These are phyloP conservation scores for Pholiota microspora DNA, from an alignment of 768 basidiomycete genomes.

Conservation along the genomic window DNA sequence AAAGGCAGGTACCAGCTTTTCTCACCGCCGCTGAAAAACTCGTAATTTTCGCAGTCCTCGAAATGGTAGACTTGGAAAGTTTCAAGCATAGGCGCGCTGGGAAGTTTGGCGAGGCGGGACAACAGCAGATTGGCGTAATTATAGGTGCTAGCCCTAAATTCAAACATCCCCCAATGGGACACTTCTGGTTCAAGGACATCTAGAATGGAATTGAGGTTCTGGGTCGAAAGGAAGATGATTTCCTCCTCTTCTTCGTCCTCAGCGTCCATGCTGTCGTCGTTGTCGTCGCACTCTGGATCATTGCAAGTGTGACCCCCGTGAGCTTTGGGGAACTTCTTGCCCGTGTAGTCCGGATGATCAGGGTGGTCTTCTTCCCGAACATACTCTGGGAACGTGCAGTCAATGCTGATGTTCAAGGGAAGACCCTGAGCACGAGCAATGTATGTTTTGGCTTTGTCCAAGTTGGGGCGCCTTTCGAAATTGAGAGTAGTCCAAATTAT, in stretches of 20 bases:
- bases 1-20: conserved; percentile 46
- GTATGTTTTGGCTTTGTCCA: conserved; percentile 41
- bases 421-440: conserved; percentile 53
- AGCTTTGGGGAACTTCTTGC: neutral
- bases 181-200: conserved; percentile 51
- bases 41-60: conserved; percentile 44
- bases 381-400: conserved; percentile 33
- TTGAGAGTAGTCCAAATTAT: conserved; percentile 54
- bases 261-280: conserved; percentile 7
- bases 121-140: conserved; percentile 46
- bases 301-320: conserved; percentile 12
- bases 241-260: conserved; percentile 11
- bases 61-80: conserved; percentile 54
- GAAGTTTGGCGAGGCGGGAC: conserved; percentile 36
- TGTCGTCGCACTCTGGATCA: conserved; percentile 4
- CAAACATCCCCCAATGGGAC: conserved; percentile 50
- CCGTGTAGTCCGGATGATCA: conserved; percentile 21
- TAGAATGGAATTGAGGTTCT: conserved; percentile 34
- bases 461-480: conserved; percentile 37
- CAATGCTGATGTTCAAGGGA: conserved; percentile 53
- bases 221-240: conserved; percentile 24
- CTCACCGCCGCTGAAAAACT: conserved; percentile 37
- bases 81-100: conserved; percentile 53
- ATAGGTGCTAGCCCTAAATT: conserved; percentile 45
- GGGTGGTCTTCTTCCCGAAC: conserved; percentile 23